Evolutionary conservation across 805 yeast species (phyloP).

Genomic region (Scheffersomyces ergatensis): DNA sequence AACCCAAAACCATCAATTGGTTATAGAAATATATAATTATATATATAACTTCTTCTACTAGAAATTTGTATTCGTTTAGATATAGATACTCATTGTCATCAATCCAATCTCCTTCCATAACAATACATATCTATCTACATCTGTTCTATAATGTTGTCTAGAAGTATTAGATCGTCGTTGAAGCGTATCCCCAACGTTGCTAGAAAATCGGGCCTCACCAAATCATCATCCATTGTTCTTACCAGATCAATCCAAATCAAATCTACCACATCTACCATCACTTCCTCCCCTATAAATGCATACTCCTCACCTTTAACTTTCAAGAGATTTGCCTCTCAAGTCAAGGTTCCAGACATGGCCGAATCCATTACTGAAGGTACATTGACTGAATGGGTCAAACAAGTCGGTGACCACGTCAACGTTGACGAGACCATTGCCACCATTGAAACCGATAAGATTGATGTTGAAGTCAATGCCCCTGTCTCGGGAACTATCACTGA

Average conservation of each 20-base stretch:
- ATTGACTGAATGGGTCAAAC: constrained; percentile 60
- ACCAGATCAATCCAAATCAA: constrained; percentile 17
- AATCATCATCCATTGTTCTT: constrained; percentile 6
- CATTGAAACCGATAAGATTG: constrained; percentile 97
- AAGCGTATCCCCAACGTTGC: constrained; percentile 23
- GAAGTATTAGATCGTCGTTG: constrained; percentile 26
- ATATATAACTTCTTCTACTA: too few species aligned
- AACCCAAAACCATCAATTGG: too few species aligned
- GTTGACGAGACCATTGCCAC: constrained; percentile 92
- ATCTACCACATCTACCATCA: neutral
- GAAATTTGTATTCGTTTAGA: too few species aligned
- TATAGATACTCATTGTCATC: too few species aligned
- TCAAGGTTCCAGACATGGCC: constrained; percentile 97
- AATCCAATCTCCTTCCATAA: too few species aligned
- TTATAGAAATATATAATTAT: too few species aligned
- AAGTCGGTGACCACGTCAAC: constrained; percentile 84
- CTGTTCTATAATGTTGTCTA: constrained; percentile 26
- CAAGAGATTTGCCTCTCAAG: constrained; percentile 44
- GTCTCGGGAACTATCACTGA: constrained; percentile 86
- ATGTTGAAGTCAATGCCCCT: constrained; percentile 95
- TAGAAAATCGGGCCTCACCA: constrained; percentile 2
- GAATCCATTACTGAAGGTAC: constrained; percentile 98
- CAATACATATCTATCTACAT: too few species aligned
- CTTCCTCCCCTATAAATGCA: neutral
- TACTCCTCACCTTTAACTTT: constrained; percentile 15